Evolutionary conservation across 306 rosid genomes (phyloP).

Genomic region (Citrullus mucosospermus): DNA sequence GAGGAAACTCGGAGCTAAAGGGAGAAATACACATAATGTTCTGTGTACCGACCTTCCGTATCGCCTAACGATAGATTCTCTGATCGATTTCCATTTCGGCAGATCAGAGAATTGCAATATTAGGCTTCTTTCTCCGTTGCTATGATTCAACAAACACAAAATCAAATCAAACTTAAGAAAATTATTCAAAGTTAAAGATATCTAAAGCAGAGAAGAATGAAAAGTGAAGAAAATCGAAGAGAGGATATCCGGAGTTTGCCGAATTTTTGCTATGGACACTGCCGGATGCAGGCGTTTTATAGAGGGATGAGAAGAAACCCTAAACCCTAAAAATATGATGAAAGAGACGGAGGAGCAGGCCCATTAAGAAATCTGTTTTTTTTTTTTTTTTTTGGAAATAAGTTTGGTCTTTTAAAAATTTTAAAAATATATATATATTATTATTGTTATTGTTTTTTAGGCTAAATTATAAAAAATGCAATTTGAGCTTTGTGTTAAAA

Average conservation of each 20-base stretch:
- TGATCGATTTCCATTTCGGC: background rate
- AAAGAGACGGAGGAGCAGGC: background rate
- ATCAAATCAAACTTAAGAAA: background rate
- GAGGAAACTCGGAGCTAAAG: background rate
- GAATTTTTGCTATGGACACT: background rate
- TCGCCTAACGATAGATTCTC: constrained; percentile 12
- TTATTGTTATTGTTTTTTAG: no score
- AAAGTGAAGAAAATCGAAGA: background rate
- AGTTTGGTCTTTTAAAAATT: no score
- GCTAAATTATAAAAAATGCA: no score
- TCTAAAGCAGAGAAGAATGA: no score
- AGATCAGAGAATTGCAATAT: constrained; percentile 12
- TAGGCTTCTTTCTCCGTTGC: constrained; percentile 3
- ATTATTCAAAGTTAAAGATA: background rate
- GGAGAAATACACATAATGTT: background rate
- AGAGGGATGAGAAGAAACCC: background rate
- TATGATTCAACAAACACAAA: background rate
- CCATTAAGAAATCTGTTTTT: background rate
- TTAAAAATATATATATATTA: no score
- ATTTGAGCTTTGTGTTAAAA: no score
- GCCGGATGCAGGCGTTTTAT: background rate
- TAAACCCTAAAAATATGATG: background rate
- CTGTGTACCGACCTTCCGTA: background rate
- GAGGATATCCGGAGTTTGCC: background rate
- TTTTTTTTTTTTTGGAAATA: background rate